Evolutionary conservation across 352 stramenopile species (phyloP).

Genomic region (Saprolegnia diclina): DNA sequence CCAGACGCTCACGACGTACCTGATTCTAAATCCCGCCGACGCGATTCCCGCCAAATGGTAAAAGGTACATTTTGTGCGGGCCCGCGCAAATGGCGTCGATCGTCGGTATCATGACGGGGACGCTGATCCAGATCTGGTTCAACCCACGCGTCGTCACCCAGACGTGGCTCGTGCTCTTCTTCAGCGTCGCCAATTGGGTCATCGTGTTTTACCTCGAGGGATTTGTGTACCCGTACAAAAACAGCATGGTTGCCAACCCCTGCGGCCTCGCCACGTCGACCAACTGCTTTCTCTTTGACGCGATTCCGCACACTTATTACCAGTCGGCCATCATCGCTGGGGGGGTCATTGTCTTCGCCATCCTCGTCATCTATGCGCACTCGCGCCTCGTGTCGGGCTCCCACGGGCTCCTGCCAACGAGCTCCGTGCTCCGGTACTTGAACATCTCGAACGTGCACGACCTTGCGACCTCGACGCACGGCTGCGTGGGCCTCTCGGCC

Average conservation of each 20-base stretch:
- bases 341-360: constrained; percentile 15
- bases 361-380: constrained; percentile 19
- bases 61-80: constrained; percentile 24
- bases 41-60: constrained; percentile 19
- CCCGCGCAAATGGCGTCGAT: constrained; percentile 28
- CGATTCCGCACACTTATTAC: constrained; percentile 22
- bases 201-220: constrained; percentile 29
- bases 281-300: constrained; percentile 25
- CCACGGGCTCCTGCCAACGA: not conserved
- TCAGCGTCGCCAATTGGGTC: constrained; percentile 29
- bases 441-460: not conserved
- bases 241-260: constrained; percentile 2
- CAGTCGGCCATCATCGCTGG: constrained; percentile 25
- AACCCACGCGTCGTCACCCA: constrained; percentile 25
- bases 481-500: constrained; percentile 8
- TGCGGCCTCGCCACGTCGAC: constrained; percentile 28
- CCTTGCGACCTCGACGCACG: not conserved
- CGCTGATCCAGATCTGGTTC: constrained; percentile 29
- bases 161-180: constrained; percentile 25
- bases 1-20: constrained; percentile 29
- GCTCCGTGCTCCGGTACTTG: constrained; percentile 29
- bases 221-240: constrained; percentile 8
- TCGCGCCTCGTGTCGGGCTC: not conserved
- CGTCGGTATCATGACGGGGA: constrained; percentile 30
- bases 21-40: constrained; percentile 24